Evolutionary conservation across 2,329 filamentous ascomycete species (phyloP).

Genomic region (Penicillium corylophilum): DNA sequence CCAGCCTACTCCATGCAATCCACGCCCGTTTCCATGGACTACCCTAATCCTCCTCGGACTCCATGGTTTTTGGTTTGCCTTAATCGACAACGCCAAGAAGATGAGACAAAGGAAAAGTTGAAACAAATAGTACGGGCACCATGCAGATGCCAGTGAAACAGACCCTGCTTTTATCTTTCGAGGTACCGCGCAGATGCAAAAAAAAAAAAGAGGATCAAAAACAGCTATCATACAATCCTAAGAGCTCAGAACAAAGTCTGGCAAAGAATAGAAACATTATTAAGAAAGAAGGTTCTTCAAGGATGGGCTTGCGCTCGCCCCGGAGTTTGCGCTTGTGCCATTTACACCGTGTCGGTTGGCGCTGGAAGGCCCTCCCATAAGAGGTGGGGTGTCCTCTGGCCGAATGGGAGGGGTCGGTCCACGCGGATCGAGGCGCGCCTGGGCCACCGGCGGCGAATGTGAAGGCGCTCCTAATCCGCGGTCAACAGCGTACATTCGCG

Average conservation of each 20-base stretch:
- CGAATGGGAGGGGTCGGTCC: conserved; percentile 33
- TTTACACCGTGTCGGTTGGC: conserved; percentile 30
- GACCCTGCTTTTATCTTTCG: conserved; percentile 5
- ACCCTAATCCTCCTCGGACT: conserved; percentile 3
- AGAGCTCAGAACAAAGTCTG: background rate
- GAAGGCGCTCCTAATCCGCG: conserved; percentile 34
- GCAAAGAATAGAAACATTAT: conserved; percentile 35
- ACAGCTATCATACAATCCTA: conserved; percentile 19
- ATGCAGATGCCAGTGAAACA: background rate
- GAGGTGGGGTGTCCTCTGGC: conserved; percentile 30
- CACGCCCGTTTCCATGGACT: conserved; percentile 1
- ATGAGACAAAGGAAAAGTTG: conserved; percentile 15
- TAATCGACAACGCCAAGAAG: conserved; percentile 21
- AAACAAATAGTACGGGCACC: background rate
- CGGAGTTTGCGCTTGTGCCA: conserved; percentile 39
- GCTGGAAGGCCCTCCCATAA: conserved; percentile 26
- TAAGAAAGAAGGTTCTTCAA: conserved; percentile 67
- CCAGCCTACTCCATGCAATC: conserved; percentile 23
- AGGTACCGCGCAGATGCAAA: conserved; percentile 13
- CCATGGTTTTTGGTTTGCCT: conserved; percentile 12
- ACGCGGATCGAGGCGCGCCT: conserved; percentile 36
- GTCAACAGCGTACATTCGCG: conserved; percentile 40
- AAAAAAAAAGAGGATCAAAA: conserved; percentile 17
- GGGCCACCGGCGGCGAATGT: conserved; percentile 37
- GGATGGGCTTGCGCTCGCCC: conserved; percentile 76